phyloP scores from a whole-genome alignment of 176 grass and related monocot genomes.

The Rhipidocladum racemiflorum region DNA sequence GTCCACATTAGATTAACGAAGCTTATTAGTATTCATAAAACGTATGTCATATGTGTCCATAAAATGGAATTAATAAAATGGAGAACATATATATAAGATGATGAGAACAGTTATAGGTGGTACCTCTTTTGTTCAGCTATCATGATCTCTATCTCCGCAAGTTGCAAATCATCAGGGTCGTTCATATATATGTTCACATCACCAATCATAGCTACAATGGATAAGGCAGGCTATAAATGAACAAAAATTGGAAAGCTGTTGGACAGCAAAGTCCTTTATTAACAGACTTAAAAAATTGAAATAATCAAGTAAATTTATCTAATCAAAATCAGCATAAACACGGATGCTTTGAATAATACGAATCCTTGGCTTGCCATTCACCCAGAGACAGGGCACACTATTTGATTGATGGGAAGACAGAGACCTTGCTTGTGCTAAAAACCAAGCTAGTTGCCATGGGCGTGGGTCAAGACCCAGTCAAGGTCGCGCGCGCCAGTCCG shows the following conservation, averaged over 20 bases:
- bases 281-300: neutral
- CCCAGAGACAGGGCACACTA: neutral
- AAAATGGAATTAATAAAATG: neutral
- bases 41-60: neutral
- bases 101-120: neutral
- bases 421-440: neutral
- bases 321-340: neutral
- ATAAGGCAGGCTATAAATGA: neutral
- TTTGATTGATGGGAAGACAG: neutral
- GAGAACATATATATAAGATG: neutral
- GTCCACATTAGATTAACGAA: neutral
- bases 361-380: neutral
- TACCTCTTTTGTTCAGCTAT: constrained; percentile 82
- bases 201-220: constrained; percentile 75
- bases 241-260: neutral
- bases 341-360: neutral
- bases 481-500: too few species aligned
- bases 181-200: constrained; percentile 99
- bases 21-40: neutral
- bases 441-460: too few species aligned
- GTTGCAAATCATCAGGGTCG: constrained; percentile 65
- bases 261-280: neutral
- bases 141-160: constrained; percentile 90
- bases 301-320: neutral
- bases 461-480: too few species aligned